These are phyloP conservation scores for Trapa bicornis DNA, from an alignment of 345 rosid genomes.

Conservation along the genomic window DNA sequence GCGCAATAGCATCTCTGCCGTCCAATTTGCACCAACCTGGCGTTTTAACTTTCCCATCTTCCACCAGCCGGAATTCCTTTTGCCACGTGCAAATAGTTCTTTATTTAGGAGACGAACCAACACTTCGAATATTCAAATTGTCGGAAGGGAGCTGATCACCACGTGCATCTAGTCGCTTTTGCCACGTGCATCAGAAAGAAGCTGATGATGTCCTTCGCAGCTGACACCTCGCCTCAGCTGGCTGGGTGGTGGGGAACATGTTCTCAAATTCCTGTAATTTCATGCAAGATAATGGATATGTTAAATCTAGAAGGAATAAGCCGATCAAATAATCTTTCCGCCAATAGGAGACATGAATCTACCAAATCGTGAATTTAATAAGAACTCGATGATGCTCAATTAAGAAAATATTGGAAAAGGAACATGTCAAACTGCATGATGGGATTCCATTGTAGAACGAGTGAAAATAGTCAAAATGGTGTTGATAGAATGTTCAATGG, in stretches of 20 bases:
- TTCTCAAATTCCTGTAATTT: constrained; percentile 46
- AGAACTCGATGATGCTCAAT: not conserved
- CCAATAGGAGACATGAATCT: not conserved
- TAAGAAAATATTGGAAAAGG: no score
- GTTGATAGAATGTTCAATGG: no score
- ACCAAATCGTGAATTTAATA: no score
- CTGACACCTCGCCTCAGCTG: constrained; percentile 54
- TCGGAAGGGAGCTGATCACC: not conserved
- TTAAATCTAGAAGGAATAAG: not conserved
- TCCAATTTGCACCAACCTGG: not conserved
- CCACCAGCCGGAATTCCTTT: not conserved
- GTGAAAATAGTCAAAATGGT: no score
- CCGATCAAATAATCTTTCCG: no score
- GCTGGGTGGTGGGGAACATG: constrained; percentile 41
- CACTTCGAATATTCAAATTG: not conserved
- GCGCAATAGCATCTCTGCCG: not conserved
- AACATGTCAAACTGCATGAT: no score
- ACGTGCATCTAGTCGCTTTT: constrained; percentile 1
- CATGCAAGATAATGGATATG: not conserved
- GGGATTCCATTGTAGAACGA: no score
- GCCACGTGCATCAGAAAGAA: constrained; percentile 30
- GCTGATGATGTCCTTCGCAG: constrained; percentile 64
- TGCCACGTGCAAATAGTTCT: no score
- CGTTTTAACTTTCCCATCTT: not conserved
- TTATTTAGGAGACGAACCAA: no score